Percentiles rank a stretch among this genome's conserved stretches.
These are phyloP conservation scores for Microcos paniculata DNA, from an alignment of 345 rosid species.

Conservation along the genomic window DNA sequence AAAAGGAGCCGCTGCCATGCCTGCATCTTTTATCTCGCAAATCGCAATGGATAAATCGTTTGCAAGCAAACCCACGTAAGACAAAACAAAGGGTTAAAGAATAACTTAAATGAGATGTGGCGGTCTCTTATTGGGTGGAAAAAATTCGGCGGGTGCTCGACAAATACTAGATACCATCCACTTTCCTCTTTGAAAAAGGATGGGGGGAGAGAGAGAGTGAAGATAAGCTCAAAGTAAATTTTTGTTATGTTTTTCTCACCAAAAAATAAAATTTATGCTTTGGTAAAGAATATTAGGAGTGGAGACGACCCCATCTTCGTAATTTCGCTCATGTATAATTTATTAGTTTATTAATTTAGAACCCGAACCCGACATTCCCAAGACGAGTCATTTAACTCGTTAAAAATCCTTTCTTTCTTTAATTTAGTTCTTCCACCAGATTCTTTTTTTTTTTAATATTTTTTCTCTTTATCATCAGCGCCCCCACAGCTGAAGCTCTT, in stretches of 20 bases:
- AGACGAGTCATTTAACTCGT: slow-evolving; percentile 9
- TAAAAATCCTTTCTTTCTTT: neutral
- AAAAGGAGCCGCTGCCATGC: too few relatives aligned
- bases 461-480: neutral
- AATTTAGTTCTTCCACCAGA: neutral
- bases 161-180: slow-evolving; percentile 5
- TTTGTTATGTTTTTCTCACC: neutral
- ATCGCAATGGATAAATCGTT: neutral
- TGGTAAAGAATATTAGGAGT: neutral
- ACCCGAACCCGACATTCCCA: slow-evolving; percentile 22
- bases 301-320: neutral
- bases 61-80: too few relatives aligned
- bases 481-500: neutral
- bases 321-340: neutral
- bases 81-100: neutral
- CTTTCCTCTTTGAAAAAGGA: slow-evolving; percentile 1
- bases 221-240: slow-evolving; percentile 19
- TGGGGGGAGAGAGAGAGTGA: neutral
- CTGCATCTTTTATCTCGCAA: too few relatives aligned
- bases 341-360: neutral
- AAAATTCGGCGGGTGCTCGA: slow-evolving; percentile 11
- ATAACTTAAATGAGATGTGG: slow-evolving; percentile 14
- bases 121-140: slow-evolving; percentile 7
- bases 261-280: too few relatives aligned
- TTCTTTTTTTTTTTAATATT: neutral